phyloP scores from a whole-genome alignment of 2,329 filamentous ascomycete genomes.

The Fonsecaea pedrosoi region DNA sequence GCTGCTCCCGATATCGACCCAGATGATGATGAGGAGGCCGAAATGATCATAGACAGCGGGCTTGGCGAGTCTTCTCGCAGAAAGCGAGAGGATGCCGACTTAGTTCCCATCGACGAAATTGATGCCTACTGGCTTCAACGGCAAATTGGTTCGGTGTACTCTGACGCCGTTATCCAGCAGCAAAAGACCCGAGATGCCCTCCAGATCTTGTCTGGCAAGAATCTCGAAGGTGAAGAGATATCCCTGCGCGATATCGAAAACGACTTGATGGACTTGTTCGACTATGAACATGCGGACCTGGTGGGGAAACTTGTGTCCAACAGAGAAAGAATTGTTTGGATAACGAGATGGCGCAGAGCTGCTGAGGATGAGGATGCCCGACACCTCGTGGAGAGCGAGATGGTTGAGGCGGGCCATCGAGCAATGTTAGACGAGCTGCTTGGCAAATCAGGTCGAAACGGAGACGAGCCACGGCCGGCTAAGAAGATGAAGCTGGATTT shows the following conservation, averaged over 20 bases:
- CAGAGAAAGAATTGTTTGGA: slow-evolving; percentile 93
- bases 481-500: slow-evolving; percentile 82
- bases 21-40: slow-evolving; percentile 60
- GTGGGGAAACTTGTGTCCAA: slow-evolving; percentile 92
- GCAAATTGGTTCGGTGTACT: slow-evolving; percentile 85
- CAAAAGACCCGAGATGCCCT: slow-evolving; percentile 89
- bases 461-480: slow-evolving; percentile 64
- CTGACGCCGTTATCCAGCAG: slow-evolving; percentile 90
- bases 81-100: slow-evolving; percentile 58
- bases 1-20: slow-evolving; percentile 51
- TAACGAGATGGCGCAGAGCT: slow-evolving; percentile 82
- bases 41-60: slow-evolving; percentile 80
- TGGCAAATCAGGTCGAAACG: slow-evolving; percentile 67
- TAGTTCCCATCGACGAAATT: slow-evolving; percentile 83
- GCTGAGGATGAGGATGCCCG: slow-evolving; percentile 77
- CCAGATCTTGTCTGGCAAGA: slow-evolving; percentile 77
- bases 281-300: slow-evolving; percentile 93
- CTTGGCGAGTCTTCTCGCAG: slow-evolving; percentile 54
- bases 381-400: slow-evolving; percentile 82
- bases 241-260: slow-evolving; percentile 93
- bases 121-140: slow-evolving; percentile 97
- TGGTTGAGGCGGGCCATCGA: slow-evolving; percentile 85
- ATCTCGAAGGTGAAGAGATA: slow-evolving; percentile 78
- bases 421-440: slow-evolving; percentile 87
- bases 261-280: slow-evolving; percentile 96